Evolutionary conservation across 345 rosid genomes (phyloP).

Genomic region (Punica granatum): DNA sequence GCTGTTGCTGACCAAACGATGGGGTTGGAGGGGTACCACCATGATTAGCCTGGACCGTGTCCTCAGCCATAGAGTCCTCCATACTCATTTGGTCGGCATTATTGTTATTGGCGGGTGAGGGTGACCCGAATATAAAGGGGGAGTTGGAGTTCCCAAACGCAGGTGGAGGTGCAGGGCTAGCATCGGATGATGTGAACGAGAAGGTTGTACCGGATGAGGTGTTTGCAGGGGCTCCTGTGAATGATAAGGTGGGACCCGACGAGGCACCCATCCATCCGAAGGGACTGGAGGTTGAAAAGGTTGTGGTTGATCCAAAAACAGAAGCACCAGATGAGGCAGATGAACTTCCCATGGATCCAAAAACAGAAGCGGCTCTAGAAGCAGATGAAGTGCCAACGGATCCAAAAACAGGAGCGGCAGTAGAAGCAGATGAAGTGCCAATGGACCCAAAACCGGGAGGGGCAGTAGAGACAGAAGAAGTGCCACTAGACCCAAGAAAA

Average conservation of each 20-base stretch:
- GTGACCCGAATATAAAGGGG: conserved; percentile 37
- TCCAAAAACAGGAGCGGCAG: conserved; percentile 7
- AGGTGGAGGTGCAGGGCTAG: conserved; percentile 35
- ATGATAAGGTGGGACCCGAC: conserved; percentile 4
- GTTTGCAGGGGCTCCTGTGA: conserved; percentile 7
- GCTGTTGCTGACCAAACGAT: conserved; percentile 40
- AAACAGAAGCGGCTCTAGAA: conserved; percentile 4
- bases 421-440: not conserved
- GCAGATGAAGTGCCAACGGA: conserved; percentile 4
- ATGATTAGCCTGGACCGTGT: conserved; percentile 48
- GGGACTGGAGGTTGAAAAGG: conserved; percentile 2
- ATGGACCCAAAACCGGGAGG: conserved; percentile 8
- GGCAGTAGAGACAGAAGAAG: conserved; percentile 1
- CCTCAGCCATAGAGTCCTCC: conserved; percentile 99
- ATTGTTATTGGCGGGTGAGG: conserved; percentile 19
- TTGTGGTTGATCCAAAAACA: conserved; percentile 10
- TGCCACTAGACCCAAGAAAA: conserved; percentile 7
- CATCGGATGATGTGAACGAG: conserved; percentile 39
- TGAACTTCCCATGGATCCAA: conserved; percentile 2
- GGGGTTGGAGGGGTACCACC: conserved; percentile 27
- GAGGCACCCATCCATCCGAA: conserved; percentile 9
- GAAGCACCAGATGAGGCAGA: conserved; percentile 6
- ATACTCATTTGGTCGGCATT: conserved; percentile 69
- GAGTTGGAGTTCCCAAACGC: conserved; percentile 40
- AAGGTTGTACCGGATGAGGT: conserved; percentile 37